Evolutionary conservation across 768 basidiomycete species (phyloP), one percentile per base, ranked within the genome.

Genomic region (Rhizopogon vesiculosus): DNA sequence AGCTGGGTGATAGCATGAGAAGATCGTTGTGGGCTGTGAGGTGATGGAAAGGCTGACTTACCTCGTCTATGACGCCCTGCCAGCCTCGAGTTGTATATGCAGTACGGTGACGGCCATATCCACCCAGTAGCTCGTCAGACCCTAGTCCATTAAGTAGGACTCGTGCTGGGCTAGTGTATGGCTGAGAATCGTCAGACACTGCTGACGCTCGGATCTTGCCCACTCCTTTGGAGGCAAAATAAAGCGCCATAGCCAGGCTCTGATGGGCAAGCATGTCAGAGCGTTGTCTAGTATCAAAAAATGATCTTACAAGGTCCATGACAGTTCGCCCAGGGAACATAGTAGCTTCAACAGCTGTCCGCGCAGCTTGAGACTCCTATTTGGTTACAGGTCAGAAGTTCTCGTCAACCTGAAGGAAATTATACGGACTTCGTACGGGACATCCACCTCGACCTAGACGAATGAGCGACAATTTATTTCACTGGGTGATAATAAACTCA

Each of bases 71-170:
- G 42, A 93, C 80, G 8, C 83, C 87, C 59, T 76, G 64, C 93
- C 93, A 96, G 10, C 89, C 84, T 18, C 78, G 80, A 7, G 69
- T 62, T 6, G 72, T 76, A 66, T 82, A 98, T 1, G 85, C 89
- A 9, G 84, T 81, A 7, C 92, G 81, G 73, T 98, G 94, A 55
- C 97, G 78, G 3, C 90, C 82, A 68, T 99, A 99, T 1, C 97
- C 97, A 3, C 94, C 97, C 5, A 99, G 76, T 41, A 98, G 77
- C 67, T 99, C 97, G 66, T 99, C 97, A 1, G 97, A 91, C 0
- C 97, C 97, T 7, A 99, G 75, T 1, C 97, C 97, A 59, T 85
- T 95, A 25, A 99, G 73, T 8, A 98, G 74, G 0, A 98, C 93
- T 43, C 83, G 81, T 0, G 97, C 93, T 7, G 77, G 69, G 59